Conservation (phyloP, 2,329 filamentous ascomycete species). For the Cladosporium sp. region DNA sequence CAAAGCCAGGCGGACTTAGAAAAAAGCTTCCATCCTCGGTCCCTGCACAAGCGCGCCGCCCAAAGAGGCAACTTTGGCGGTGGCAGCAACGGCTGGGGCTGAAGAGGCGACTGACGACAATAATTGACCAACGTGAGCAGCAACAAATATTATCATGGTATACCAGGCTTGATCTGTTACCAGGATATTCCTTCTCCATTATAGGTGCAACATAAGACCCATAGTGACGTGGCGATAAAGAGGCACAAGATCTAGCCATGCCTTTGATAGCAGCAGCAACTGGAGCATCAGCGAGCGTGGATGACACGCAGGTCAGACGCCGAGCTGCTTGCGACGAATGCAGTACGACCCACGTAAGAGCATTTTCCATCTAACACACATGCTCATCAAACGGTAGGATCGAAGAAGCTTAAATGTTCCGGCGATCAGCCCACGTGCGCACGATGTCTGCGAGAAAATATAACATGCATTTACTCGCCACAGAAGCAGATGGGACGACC, state of each 20-base stretch:
- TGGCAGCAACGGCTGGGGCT: neutral
- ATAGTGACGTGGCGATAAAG: too few relatives aligned
- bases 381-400: conserved; percentile 30
- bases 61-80: neutral
- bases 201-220: too few relatives aligned
- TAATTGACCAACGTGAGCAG: too few relatives aligned
- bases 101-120: too few relatives aligned
- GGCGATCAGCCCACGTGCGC: conserved; percentile 39
- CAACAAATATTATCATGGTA: too few relatives aligned
- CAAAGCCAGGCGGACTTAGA: conserved; percentile 3
- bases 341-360: conserved; percentile 24
- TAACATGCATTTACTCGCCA: conserved; percentile 43
- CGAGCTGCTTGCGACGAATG: conserved; percentile 39
- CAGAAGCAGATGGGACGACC: conserved; percentile 50
- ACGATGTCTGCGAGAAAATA: conserved; percentile 39
- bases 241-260: neutral
- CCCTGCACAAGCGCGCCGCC: conserved; percentile 2
- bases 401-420: conserved; percentile 48
- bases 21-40: conserved; percentile 14
- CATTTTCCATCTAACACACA: neutral
- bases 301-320: conserved; percentile 5
- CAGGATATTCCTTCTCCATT: too few relatives aligned
- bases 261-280: neutral
- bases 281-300: neutral
- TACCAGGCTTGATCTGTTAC: too few relatives aligned